Percentiles rank a stretch among this genome's conserved stretches.
Conservation (phyloP, 441 rosid species). For the Bocquillonia castaneifolia region DNA sequence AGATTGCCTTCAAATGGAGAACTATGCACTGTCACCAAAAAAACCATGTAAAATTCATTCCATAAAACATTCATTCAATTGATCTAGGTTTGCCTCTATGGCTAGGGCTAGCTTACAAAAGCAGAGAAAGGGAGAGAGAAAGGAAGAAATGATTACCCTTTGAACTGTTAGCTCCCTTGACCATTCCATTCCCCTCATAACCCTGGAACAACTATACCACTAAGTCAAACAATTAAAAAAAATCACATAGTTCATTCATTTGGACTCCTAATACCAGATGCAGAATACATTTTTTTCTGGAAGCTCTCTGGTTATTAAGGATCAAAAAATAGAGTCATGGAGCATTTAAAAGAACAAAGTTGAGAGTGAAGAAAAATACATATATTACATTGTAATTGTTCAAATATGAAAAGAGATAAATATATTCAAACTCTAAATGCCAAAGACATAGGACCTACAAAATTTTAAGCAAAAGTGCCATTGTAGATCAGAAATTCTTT, state of each 20-base stretch:
- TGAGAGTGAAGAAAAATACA: not conserved
- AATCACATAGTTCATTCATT: not conserved
- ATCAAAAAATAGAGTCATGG: not conserved
- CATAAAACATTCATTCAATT: slow-evolving; percentile 5
- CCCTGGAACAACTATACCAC: slow-evolving; percentile 33
- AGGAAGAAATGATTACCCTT: slow-evolving; percentile 38
- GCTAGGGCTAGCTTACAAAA: not conserved
- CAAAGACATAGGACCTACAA: not conserved
- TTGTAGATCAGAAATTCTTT: not conserved
- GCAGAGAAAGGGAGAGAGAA: slow-evolving; percentile 2
- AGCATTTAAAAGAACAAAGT: not conserved
- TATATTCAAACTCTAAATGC: not conserved
- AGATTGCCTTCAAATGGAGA: slow-evolving; percentile 3
- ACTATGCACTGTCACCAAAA: slow-evolving; percentile 1
- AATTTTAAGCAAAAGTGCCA: not conserved
- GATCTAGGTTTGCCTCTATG: not conserved
- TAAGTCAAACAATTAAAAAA: slow-evolving; percentile 21
- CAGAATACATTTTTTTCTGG: slow-evolving; percentile 1
- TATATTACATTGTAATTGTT: not conserved
- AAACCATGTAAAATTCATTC: not conserved
- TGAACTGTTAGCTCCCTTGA: slow-evolving; percentile 31
- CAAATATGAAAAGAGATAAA: not conserved
- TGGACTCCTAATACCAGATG: not conserved
- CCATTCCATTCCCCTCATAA: slow-evolving; percentile 32
- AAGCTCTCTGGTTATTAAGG: slow-evolving; percentile 5